These are phyloP conservation scores for Fusarium longipes DNA, from an alignment of 2,329 filamentous ascomycete genomes.

Conservation along the genomic window DNA sequence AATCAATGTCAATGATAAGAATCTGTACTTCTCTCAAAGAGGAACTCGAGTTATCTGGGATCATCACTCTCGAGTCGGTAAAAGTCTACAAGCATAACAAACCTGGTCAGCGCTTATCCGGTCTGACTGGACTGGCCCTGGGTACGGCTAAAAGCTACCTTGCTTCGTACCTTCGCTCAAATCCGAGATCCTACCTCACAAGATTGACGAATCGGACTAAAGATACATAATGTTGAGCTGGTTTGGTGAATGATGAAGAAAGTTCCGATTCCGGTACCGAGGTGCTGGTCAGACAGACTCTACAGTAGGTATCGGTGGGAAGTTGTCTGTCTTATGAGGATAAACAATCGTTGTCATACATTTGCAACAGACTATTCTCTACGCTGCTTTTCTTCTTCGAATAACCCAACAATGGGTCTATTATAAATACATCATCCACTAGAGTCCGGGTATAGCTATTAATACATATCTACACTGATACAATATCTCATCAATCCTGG, in stretches of 20 bases:
- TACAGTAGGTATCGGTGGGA: not conserved
- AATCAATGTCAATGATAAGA: not conserved
- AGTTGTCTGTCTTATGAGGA: not conserved
- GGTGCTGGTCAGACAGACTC: slow-evolving; percentile 18
- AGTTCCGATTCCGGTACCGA: not conserved
- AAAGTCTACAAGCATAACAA: slow-evolving; percentile 1
- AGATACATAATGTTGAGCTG: slow-evolving; percentile 3
- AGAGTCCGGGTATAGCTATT: not conserved
- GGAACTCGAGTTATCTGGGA: not conserved
- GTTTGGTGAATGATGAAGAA: slow-evolving; percentile 11
- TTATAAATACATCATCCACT: not conserved
- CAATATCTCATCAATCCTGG: not conserved
- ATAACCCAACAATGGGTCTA: not conserved
- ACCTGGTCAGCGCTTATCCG: slow-evolving; percentile 17
- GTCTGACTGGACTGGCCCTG: slow-evolving; percentile 3
- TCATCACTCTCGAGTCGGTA: slow-evolving; percentile 1
- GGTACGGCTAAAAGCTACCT: slow-evolving; percentile 2
- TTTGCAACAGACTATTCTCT: not conserved
- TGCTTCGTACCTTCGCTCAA: not conserved
- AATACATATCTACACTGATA: not conserved
- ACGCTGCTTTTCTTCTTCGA: not conserved
- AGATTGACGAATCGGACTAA: not conserved
- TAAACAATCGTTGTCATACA: not conserved
- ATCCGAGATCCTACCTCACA: slow-evolving; percentile 14
- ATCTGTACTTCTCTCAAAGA: not conserved